A percentile compares a stretch with the other conserved stretches of the same genome.
These are phyloP conservation scores for Brettanomyces naardenensis DNA, from an alignment of 805 yeast genomes.

Conservation along the genomic window DNA sequence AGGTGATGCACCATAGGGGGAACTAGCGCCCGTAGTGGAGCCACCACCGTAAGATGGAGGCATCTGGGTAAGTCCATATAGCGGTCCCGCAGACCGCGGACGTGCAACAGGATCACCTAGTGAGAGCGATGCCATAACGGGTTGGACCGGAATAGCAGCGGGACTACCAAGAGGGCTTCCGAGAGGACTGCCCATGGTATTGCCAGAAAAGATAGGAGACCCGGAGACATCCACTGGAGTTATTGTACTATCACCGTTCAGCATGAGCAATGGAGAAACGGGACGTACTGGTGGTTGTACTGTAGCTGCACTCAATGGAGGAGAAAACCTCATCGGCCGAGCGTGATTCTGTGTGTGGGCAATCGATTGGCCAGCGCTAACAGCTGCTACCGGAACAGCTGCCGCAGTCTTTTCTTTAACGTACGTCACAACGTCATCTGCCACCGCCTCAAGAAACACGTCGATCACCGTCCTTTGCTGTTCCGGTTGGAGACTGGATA, in stretches of 20 bases:
- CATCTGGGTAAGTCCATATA: too few relatives aligned
- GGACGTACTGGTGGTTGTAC: conserved; percentile 23
- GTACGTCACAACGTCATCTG: conserved; percentile 36
- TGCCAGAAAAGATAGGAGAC: neutral
- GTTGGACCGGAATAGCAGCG: neutral
- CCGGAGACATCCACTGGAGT: conserved; percentile 21
- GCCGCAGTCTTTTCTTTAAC: conserved; percentile 35
- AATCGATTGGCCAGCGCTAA: neutral
- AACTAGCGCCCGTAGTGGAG: neutral
- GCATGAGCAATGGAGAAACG: conserved; percentile 25
- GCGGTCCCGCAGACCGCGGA: conserved; percentile 34
- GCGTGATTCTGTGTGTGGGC: conserved; percentile 5
- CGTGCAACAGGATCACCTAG: conserved; percentile 24
- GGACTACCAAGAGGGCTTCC: neutral
- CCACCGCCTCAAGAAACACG: conserved; percentile 36
- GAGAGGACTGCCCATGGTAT: neutral
- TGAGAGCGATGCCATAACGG: neutral
- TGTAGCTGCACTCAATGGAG: conserved; percentile 17
- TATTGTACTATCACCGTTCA: conserved; percentile 19
- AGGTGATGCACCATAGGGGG: neutral
- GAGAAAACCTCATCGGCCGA: conserved; percentile 12
- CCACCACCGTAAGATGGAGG: too few relatives aligned
- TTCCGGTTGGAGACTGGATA: conserved; percentile 36
- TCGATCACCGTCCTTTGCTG: conserved; percentile 42
- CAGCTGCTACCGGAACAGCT: conserved; percentile 8